These are phyloP conservation scores for Chaetomium strumarium DNA, from an alignment of 2,329 filamentous ascomycete genomes.

Conservation along the genomic window DNA sequence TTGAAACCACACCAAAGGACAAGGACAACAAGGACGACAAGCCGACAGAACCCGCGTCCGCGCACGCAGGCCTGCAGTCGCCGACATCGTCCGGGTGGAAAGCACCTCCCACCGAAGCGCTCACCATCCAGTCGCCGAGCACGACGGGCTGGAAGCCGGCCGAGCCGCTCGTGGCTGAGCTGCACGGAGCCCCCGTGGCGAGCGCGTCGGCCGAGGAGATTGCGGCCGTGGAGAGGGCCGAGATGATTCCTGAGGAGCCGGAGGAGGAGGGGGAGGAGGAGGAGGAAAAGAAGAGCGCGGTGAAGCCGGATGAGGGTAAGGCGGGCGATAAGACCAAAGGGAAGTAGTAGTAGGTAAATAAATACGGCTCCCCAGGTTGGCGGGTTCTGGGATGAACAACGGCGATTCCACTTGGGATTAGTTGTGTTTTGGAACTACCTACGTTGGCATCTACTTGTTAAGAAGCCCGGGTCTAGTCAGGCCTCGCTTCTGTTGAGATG, in stretches of 20 bases:
- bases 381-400: too few relatives aligned
- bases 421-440: too few relatives aligned
- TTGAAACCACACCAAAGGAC: not conserved
- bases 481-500: too few relatives aligned
- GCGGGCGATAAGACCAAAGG: slow-evolving; percentile 26
- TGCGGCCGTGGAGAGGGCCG: slow-evolving; percentile 35
- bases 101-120: slow-evolving; percentile 24
- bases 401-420: too few relatives aligned
- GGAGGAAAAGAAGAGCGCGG: slow-evolving; percentile 23
- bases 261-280: slow-evolving; percentile 31
- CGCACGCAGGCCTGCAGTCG: slow-evolving; percentile 36
- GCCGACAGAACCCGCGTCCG: not conserved
- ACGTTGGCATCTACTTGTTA: too few relatives aligned
- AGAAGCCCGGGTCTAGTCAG: too few relatives aligned
- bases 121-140: slow-evolving; percentile 37
- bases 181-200: slow-evolving; percentile 31
- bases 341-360: slow-evolving; percentile 24
- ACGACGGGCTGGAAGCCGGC: slow-evolving; percentile 36
- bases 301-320: slow-evolving; percentile 2
- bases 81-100: slow-evolving; percentile 42
- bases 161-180: slow-evolving; percentile 28
- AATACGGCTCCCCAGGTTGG: not conserved
- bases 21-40: not conserved
- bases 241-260: slow-evolving; percentile 37
- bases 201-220: slow-evolving; percentile 35